Base-by-base conservation (phyloP, 306 rosid species). In the Castanea crenata region DNA sequence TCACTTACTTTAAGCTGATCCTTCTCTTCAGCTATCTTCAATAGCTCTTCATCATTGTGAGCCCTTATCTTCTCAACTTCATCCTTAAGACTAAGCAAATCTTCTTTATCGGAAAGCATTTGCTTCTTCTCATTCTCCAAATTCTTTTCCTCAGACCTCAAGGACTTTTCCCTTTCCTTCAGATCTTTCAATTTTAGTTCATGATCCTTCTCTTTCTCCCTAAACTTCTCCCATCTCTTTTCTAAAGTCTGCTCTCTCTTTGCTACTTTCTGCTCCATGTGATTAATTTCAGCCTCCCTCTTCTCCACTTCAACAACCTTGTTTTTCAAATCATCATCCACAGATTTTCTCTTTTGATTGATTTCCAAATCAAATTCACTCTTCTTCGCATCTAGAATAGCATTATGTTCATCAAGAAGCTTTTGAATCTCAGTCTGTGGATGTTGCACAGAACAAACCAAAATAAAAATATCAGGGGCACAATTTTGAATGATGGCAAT, bases 171-270 rank as follows among this genome's bases (percentile, higher is more conserved):
- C 81, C 80, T 89, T 87, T 91, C 97, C 86, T 88, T 93, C 82
- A 91, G 70, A 51, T 86, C 87, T 86, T 90, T 95, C 70, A 90
- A 73, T 82, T 91, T 95, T 21, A 83, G 57, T 76, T 95, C 99
- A 83, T 85, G 80, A 71, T 91, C 94, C 71, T 83, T 90, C 88
- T 95, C 99, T 90, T 93, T 95, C 86, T 93, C 98, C 90, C 90
- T 88, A 69, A 93, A 85, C 82, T 95, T 95, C 76, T 93, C 99
- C 56, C 80, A 78, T 87, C 82, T 93, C 88, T 90, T 95, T 80
- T 86, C 99, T 83, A 95, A 74, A 23, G 94, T 96, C 78, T 89
- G 94, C 82, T 95, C 99, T 75, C 91, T 87, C 74, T 93, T 95
- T 11, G 85, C 87, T 76, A 95, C 74, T 80, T 95, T 95, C 84